phyloP scores from a whole-genome alignment of 1,284 basidiomycete genomes.

The Moesziomyces sp. region DNA sequence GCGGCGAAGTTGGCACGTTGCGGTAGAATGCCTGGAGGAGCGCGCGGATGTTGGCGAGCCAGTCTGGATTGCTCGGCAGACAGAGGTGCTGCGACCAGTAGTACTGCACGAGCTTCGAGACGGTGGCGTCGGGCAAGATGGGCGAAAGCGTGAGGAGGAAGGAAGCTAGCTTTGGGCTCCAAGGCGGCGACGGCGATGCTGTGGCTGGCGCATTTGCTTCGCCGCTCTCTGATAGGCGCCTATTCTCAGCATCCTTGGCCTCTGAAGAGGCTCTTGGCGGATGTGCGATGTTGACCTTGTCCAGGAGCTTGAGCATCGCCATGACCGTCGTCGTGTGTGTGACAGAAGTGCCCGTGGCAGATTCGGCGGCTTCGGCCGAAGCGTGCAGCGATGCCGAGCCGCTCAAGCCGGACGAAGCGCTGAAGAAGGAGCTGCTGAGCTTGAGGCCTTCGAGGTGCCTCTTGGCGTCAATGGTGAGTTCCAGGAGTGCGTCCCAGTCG shows the following conservation, averaged over 20 bases:
- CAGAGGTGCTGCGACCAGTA: slow-evolving; percentile 60
- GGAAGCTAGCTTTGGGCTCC: slow-evolving; percentile 56
- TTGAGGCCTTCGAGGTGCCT: slow-evolving; percentile 59
- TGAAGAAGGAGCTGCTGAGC: slow-evolving; percentile 18
- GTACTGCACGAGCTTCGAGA: slow-evolving; percentile 58
- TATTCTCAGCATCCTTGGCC: slow-evolving; percentile 14
- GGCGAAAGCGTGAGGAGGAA: slow-evolving; percentile 62
- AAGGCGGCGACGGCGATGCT: slow-evolving; percentile 27
- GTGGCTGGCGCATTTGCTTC: slow-evolving; percentile 1
- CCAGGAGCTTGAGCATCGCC: slow-evolving; percentile 39
- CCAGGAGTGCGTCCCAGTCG: slow-evolving; percentile 63
- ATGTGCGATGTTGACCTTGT: slow-evolving; percentile 31
- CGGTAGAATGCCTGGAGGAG: slow-evolving; percentile 62
- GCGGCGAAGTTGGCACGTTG: slow-evolving; percentile 27
- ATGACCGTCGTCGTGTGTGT: slow-evolving; percentile 18
- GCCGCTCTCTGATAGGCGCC: slow-evolving; percentile 9
- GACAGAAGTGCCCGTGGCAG: slow-evolving; percentile 4
- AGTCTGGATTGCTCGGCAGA: slow-evolving; percentile 59
- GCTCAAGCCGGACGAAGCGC: slow-evolving; percentile 8
- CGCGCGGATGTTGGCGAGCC: slow-evolving; percentile 59
- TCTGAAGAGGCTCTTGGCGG: slow-evolving; percentile 21
- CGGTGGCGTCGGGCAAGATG: slow-evolving; percentile 55
- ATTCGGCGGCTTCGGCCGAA: slow-evolving; percentile 7
- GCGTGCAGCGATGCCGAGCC: slow-evolving; percentile 5
- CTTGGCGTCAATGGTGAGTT: slow-evolving; percentile 56